Conservation (phyloP, 1,284 basidiomycete species). For the Hymenochaete sp. region DNA sequence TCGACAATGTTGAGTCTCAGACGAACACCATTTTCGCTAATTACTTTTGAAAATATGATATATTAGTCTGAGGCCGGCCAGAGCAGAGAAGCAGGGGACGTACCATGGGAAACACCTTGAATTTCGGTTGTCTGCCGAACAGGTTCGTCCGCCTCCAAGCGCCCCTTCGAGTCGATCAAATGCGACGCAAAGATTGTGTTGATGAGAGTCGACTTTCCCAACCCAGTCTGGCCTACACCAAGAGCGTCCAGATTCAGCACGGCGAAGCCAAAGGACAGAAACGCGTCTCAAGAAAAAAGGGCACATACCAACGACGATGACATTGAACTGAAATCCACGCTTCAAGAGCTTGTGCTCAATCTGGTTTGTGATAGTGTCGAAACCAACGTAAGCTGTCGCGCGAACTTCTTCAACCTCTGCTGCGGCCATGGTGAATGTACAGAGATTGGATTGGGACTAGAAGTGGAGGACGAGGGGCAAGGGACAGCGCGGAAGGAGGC, state of each 20-base stretch:
- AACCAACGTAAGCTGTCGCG: constrained; percentile 85
- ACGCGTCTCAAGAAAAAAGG: constrained; percentile 2
- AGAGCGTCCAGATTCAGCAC: neutral
- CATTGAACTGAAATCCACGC: constrained; percentile 98
- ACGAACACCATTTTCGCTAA: constrained; percentile 93
- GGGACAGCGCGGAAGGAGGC: constrained; percentile 4
- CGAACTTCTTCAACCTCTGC: constrained; percentile 65
- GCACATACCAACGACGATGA: constrained; percentile 84
- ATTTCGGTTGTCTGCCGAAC: constrained; percentile 96
- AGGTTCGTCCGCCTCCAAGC: constrained; percentile 78
- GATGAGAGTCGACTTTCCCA: constrained; percentile 97
- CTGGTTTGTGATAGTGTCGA: constrained; percentile 93
- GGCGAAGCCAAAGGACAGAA: neutral
- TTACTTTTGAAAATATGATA: constrained; percentile 47
- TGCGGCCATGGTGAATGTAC: constrained; percentile 32
- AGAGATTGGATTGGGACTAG: neutral
- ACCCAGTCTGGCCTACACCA: constrained; percentile 81
- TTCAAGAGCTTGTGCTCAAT: constrained; percentile 99
- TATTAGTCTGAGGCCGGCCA: neutral
- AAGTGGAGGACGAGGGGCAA: neutral
- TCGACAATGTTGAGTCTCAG: constrained; percentile 97
- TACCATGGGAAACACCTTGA: constrained; percentile 89
- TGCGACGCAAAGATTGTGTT: constrained; percentile 99
- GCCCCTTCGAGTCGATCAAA: constrained; percentile 95
- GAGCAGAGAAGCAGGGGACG: constrained; percentile 30